A percentile compares a stretch with the other conserved stretches of the same genome.
Conservation (phyloP, 768 basidiomycete species). For the Russula compacta region DNA sequence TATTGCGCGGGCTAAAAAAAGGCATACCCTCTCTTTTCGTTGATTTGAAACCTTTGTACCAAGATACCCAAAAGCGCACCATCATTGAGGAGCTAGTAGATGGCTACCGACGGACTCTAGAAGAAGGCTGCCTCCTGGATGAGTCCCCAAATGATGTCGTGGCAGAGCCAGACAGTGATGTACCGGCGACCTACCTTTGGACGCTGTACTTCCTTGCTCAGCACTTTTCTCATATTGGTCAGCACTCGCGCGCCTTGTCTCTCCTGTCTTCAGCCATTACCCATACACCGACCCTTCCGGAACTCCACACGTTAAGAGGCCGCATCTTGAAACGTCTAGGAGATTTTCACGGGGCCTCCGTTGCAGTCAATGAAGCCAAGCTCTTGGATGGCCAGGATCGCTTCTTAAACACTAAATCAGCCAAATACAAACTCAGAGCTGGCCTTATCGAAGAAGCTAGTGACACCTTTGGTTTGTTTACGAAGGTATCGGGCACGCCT, state of each 20-base stretch:
- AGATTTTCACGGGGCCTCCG: slow-evolving; percentile 66
- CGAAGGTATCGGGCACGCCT: slow-evolving; percentile 47
- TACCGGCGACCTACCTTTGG: slow-evolving; percentile 87
- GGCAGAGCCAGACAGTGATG: slow-evolving; percentile 30
- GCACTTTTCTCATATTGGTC: slow-evolving; percentile 63
- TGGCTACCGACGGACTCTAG: slow-evolving; percentile 31
- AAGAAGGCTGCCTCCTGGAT: slow-evolving; percentile 23
- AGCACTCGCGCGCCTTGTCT: slow-evolving; percentile 41
- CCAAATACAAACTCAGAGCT: slow-evolving; percentile 81
- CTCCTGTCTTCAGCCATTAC: slow-evolving; percentile 55
- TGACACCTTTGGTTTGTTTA: slow-evolving; percentile 74
- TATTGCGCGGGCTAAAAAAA: slow-evolving; percentile 60
- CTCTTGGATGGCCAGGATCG: slow-evolving; percentile 88
- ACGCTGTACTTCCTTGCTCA: slow-evolving; percentile 91
- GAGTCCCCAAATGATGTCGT: slow-evolving; percentile 1
- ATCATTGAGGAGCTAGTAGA: slow-evolving; percentile 65
- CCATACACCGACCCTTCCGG: slow-evolving; percentile 93
- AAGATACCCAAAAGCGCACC: slow-evolving; percentile 50
- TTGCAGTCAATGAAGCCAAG: slow-evolving; percentile 71
- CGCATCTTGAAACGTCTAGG: slow-evolving; percentile 82
- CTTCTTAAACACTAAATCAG: slow-evolving; percentile 89
- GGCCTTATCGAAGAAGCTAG: slow-evolving; percentile 72
- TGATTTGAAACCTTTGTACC: slow-evolving; percentile 82
- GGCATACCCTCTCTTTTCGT: slow-evolving; percentile 92
- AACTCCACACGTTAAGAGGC: slow-evolving; percentile 74